phyloP scores from a whole-genome alignment of 192 early-diverging fungal species.

The Chytriomyces confervae region DNA sequence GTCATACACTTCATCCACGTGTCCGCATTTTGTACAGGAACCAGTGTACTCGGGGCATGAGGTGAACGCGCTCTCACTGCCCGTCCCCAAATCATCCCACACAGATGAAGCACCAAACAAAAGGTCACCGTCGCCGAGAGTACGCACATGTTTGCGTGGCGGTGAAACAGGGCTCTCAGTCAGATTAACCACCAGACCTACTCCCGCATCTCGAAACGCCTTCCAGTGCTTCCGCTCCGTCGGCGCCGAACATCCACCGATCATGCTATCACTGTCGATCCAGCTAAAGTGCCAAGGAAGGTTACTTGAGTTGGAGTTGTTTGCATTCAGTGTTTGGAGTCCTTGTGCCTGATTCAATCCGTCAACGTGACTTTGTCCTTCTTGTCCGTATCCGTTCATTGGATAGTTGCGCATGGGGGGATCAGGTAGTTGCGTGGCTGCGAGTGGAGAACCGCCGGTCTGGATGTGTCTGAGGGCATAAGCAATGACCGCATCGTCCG shows the following conservation, averaged over 20 bases:
- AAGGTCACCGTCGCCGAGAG: slow-evolving; percentile 19
- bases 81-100: neutral
- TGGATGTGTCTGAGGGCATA: neutral
- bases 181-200: slow-evolving; percentile 57
- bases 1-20: slow-evolving; percentile 34
- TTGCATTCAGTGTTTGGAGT: neutral
- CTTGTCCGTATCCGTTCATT: too few species aligned
- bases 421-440: neutral
- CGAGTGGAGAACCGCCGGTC: neutral
- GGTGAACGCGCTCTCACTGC: neutral
- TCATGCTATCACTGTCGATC: slow-evolving; percentile 49
- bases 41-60: neutral
- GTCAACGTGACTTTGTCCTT: too few species aligned
- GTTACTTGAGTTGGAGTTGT: slow-evolving; percentile 44
- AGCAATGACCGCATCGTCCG: neutral
- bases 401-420: neutral
- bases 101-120: neutral
- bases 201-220: slow-evolving; percentile 37
- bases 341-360: too few species aligned
- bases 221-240: slow-evolving; percentile 49
- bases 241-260: slow-evolving; percentile 47
- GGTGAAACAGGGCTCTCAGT: slow-evolving; percentile 49
- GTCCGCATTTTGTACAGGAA: slow-evolving; percentile 25
- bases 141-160: slow-evolving; percentile 1
- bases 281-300: slow-evolving; percentile 57